Evolutionary conservation across 2,329 filamentous ascomycete species (phyloP), one percentile per base, ranked within the genome.

Genomic region (Aspergillus udagawae): DNA sequence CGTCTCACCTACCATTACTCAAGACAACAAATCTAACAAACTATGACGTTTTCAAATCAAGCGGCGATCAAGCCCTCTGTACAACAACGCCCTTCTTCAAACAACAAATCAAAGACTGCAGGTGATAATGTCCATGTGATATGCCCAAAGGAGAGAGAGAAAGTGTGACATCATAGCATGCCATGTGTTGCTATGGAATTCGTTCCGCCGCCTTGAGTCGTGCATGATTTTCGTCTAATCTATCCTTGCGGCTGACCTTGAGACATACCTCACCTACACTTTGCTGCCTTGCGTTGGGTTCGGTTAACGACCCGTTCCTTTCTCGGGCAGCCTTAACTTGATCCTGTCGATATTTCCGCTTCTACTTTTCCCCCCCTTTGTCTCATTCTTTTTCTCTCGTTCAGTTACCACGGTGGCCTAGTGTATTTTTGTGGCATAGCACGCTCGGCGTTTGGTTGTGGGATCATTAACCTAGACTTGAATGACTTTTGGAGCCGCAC

Each of bases 341-440:
- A 44, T 57, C 56, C 56, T 62, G 58, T 63, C 59, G 56, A 62
- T 62, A 63, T 62, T 63, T 53, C 51, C 45, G 29, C 54, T 52
- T 59, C 51, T 55, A 49, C 48, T 51, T 60, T 53, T 60, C 53
- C 55, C 49, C 52, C 57, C 54, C 65, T 64, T 60, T 53, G 54
- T 42, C 23, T 58, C 60, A 60, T 25, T 25, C 4, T 57, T 60
- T 51, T 61, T 63, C 45, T 59, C 54, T 53, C 23, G 53, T 25
- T 57, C 45, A 55, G 57, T 65, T 59, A 51, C 62, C 63, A 61
- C 51, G 63, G 63, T 60, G 63, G 60, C 58, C 58, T 60, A 65
- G 63, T 67, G 61, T 70, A 65, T 67, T 72, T 47, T 63, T 61
- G 68, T 68, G 69, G 70, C 70, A 72, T 72, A 71, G 70, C 70